Conservation (phyloP, 176 grass and related monocot genomes). For the Eleusine indica region DNA sequence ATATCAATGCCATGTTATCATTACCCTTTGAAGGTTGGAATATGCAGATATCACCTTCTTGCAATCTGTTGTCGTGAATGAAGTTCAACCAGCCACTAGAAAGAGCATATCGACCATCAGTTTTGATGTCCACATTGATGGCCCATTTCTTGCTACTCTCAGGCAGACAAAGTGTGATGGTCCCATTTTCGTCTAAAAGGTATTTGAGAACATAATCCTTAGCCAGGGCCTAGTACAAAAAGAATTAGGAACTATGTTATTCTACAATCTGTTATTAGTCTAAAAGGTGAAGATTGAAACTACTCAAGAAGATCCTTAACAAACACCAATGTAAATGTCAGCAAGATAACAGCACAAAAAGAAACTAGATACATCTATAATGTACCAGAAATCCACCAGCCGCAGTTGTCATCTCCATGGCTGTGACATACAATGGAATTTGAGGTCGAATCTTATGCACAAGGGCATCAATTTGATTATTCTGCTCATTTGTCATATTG, state of each 20-base stretch:
- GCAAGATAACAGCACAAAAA: neutral
- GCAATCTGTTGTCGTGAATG: slow-evolving; percentile 1
- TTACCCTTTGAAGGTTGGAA: slow-evolving; percentile 37
- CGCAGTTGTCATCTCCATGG: neutral
- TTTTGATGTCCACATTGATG: slow-evolving; percentile 7
- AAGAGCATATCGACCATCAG: neutral
- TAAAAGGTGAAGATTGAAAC: neutral
- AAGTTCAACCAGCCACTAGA: slow-evolving; percentile 42
- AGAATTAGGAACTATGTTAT: neutral
- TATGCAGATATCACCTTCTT: slow-evolving; percentile 36
- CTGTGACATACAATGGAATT: slow-evolving; percentile 36
- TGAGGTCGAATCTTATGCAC: slow-evolving; percentile 24
- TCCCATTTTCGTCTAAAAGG: neutral
- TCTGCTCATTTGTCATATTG: slow-evolving; percentile 21
- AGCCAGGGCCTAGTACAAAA: slow-evolving; percentile 25
- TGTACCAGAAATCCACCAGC: slow-evolving; percentile 30
- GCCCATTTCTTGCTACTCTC: slow-evolving; percentile 23
- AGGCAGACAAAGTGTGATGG: slow-evolving; percentile 1
- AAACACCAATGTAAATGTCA: neutral
- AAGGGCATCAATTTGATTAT: neutral
- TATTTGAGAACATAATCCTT: slow-evolving; percentile 31
- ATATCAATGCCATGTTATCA: neutral
- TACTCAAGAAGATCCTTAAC: neutral
- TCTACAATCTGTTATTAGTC: neutral
- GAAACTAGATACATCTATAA: neutral